A percentile compares a stretch with the other conserved stretches of the same genome.
phyloP scores from a whole-genome alignment of 1,139 yeast genomes.

The Debaryomyces subglobosus region DNA sequence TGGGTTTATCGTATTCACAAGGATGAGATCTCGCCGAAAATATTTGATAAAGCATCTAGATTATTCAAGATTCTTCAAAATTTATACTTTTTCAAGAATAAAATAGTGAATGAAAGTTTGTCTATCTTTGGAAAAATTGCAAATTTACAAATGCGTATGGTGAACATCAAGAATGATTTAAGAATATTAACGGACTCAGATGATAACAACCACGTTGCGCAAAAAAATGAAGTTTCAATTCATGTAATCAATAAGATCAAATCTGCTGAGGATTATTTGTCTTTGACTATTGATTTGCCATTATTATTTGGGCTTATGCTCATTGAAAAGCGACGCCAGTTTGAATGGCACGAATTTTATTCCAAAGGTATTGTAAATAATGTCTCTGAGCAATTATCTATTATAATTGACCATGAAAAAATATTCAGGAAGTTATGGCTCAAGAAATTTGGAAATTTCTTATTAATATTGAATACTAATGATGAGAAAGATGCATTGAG shows the following conservation, averaged over 20 bases:
- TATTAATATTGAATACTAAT: constrained; percentile 34
- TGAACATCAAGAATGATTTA: constrained; percentile 34
- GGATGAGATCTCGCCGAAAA: constrained; percentile 17
- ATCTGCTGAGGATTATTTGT: constrained; percentile 47
- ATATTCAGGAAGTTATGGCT: constrained; percentile 65
- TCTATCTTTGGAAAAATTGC: constrained; percentile 38
- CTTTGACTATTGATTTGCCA: constrained; percentile 74
- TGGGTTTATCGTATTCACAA: constrained; percentile 21
- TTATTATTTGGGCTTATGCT: constrained; percentile 75
- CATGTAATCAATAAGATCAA: constrained; percentile 36
- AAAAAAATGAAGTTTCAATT: constrained; percentile 17
- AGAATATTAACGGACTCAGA: constrained; percentile 21
- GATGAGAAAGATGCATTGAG: constrained; percentile 22
- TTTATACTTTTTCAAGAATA: constrained; percentile 28
- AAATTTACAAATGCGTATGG: constrained; percentile 43
- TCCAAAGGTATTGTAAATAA: constrained; percentile 52
- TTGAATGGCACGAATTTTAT: constrained; percentile 63
- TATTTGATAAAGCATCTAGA: constrained; percentile 16
- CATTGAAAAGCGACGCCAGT: constrained; percentile 70
- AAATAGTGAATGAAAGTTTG: constrained; percentile 28
- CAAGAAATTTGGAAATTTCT: constrained; percentile 55
- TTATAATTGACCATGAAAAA: constrained; percentile 61
- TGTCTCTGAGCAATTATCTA: constrained; percentile 62
- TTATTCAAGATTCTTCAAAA: constrained; percentile 19
- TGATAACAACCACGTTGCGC: background rate